Percentiles rank a stretch among this genome's conserved stretches.
These are phyloP conservation scores for Hirschfeldia incana DNA, from an alignment of 345 rosid species.

Conservation along the genomic window DNA sequence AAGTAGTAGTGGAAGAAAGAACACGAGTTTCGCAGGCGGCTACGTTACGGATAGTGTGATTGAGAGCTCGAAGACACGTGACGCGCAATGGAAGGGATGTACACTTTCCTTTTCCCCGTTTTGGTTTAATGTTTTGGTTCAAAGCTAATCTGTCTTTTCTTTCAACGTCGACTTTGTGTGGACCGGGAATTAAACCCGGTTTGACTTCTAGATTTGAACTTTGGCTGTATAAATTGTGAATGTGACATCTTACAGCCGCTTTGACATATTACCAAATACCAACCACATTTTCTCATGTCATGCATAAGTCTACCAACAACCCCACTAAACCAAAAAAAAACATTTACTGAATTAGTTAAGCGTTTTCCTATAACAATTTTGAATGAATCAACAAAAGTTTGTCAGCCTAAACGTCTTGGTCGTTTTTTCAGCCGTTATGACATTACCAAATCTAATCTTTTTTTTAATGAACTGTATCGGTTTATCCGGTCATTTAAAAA, in stretches of 20 bases:
- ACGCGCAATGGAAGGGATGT: slow-evolving; percentile 13
- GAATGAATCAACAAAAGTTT: not conserved
- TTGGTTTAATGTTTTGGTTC: not conserved
- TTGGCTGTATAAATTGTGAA: not conserved
- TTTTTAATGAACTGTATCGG: too few relatives aligned
- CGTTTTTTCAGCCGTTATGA: too few relatives aligned
- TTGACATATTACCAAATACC: slow-evolving; percentile 5
- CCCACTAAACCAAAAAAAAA: not conserved
- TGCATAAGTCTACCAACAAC: slow-evolving; percentile 4
- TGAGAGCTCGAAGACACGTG: slow-evolving; percentile 30
- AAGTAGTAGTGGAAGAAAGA: not conserved
- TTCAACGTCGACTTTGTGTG: slow-evolving; percentile 1
- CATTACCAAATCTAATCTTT: too few relatives aligned
- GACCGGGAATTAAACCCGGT: slow-evolving; percentile 27
- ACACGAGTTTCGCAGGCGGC: slow-evolving; percentile 9
- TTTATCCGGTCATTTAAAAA: too few relatives aligned
- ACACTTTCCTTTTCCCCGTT: not conserved
- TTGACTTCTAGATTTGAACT: slow-evolving; percentile 3
- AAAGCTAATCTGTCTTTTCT: slow-evolving; percentile 9
- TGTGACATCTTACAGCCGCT: slow-evolving; percentile 11
- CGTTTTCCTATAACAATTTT: not conserved
- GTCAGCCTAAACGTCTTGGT: too few relatives aligned
- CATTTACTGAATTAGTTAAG: not conserved
- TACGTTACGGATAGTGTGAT: slow-evolving; percentile 16
- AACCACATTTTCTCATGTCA: not conserved